Evolutionary conservation across 2,329 filamentous ascomycete genomes (phyloP).

Genomic region (Plectosphaerella cucumerina): DNA sequence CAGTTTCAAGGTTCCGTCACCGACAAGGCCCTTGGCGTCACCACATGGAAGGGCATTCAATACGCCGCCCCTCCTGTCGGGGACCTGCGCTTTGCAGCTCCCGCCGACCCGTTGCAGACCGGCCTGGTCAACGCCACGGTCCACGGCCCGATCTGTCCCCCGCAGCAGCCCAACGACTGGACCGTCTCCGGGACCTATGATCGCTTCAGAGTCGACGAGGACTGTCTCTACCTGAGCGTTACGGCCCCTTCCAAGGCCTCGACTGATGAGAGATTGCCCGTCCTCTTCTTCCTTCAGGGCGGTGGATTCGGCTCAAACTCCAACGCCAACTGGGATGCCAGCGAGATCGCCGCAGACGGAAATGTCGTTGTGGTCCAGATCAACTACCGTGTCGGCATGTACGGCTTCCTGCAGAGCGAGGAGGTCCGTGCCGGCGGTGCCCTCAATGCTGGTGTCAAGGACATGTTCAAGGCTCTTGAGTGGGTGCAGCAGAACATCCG

Average conservation of each 20-base stretch:
- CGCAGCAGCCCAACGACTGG: slow-evolving; percentile 18
- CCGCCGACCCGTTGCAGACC: slow-evolving; percentile 45
- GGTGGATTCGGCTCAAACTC: slow-evolving; percentile 53
- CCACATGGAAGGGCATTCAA: slow-evolving; percentile 70
- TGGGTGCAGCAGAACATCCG: slow-evolving; percentile 67
- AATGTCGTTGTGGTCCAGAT: slow-evolving; percentile 66
- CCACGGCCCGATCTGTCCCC: slow-evolving; percentile 21
- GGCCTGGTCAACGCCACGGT: slow-evolving; percentile 47
- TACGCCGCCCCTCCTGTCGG: slow-evolving; percentile 69
- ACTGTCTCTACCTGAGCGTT: slow-evolving; percentile 67
- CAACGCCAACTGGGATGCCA: slow-evolving; percentile 53
- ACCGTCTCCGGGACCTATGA: slow-evolving; percentile 6
- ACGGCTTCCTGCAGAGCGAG: slow-evolving; percentile 57
- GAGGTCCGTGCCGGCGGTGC: slow-evolving; percentile 8
- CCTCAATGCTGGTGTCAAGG: slow-evolving; percentile 10
- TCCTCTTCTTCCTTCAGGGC: slow-evolving; percentile 57
- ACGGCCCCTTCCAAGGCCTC: slow-evolving; percentile 54
- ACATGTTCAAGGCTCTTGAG: slow-evolving; percentile 51
- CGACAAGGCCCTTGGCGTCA: slow-evolving; percentile 47
- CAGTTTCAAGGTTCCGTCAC: slow-evolving; percentile 51
- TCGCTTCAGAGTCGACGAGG: slow-evolving; percentile 41
- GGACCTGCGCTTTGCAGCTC: slow-evolving; percentile 61
- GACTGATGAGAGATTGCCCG: slow-evolving; percentile 50
- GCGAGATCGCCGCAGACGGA: slow-evolving; percentile 53
- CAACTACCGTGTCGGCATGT: slow-evolving; percentile 74